Conservation (phyloP, 768 basidiomycete species). For the Lactarius trivialis region DNA sequence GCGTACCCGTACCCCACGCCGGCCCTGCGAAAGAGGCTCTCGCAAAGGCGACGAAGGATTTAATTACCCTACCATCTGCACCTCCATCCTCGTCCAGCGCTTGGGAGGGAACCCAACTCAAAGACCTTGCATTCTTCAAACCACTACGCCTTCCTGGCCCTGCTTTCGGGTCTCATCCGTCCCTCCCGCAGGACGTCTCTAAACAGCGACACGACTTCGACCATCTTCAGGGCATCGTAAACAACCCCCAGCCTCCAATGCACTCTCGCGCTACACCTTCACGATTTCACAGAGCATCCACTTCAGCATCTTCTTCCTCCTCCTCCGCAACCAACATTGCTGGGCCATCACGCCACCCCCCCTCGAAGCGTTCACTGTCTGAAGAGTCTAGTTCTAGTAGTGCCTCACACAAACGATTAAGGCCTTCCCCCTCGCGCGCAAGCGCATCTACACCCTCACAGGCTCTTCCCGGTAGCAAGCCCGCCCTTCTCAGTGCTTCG, state of each 20-base stretch:
- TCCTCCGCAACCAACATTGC: conserved; percentile 10
- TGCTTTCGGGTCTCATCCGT: conserved; percentile 14
- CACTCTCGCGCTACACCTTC: neutral
- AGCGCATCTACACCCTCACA: conserved; percentile 16
- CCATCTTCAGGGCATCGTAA: conserved; percentile 11
- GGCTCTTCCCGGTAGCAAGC: conserved; percentile 25
- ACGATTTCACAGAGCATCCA: conserved; percentile 15
- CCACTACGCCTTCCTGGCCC: conserved; percentile 9
- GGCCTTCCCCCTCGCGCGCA: conserved; percentile 16
- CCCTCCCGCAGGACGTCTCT: neutral
- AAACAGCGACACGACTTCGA: conserved; percentile 14
- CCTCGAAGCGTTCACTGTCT: conserved; percentile 21
- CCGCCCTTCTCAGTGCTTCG: conserved; percentile 59
- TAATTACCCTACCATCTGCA: conserved; percentile 58
- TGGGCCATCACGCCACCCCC: conserved; percentile 12
- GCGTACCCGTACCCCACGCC: conserved; percentile 36
- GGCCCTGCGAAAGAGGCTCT: conserved; percentile 51
- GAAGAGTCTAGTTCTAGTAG: conserved; percentile 13
- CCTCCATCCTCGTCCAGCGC: conserved; percentile 11
- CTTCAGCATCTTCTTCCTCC: conserved; percentile 17
- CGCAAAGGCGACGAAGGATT: conserved; percentile 74
- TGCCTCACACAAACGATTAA: conserved; percentile 11
- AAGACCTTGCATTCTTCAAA: conserved; percentile 24
- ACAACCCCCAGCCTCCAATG: neutral
- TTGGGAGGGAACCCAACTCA: conserved; percentile 34